Conservation (phyloP, 176 grass and related monocot genomes). For the Luzula sylvatica region DNA sequence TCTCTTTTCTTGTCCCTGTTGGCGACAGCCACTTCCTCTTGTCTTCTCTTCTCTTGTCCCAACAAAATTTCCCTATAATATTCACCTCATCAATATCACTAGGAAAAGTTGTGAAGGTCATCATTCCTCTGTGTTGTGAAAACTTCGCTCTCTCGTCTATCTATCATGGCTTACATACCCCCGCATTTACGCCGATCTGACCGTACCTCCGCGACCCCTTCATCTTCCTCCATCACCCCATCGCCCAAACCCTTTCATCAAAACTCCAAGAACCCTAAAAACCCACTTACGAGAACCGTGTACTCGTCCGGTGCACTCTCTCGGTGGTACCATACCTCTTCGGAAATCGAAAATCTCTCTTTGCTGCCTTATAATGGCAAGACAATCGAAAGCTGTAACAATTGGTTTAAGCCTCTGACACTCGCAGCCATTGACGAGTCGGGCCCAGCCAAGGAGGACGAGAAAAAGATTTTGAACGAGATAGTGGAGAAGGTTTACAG, state of each 20-base stretch:
- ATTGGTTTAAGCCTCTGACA: conserved; percentile 14
- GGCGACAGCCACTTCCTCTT: no score
- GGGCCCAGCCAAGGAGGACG: not conserved
- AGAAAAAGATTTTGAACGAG: conserved; percentile 9
- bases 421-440: not conserved
- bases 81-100: no score
- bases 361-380: conserved; percentile 8
- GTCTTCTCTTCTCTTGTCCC: no score
- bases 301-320: conserved; percentile 13
- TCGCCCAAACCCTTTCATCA: not conserved
- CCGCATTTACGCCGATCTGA: conserved; percentile 31
- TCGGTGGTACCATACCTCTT: conserved; percentile 18
- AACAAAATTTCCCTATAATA: no score
- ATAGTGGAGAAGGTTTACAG: conserved; percentile 16
- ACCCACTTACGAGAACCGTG: not conserved
- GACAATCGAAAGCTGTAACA: not conserved
- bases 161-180: conserved; percentile 28
- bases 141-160: not conserved
- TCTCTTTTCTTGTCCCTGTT: no score
- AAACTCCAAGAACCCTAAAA: not conserved
- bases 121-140: no score
- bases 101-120: no score
- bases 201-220: conserved; percentile 8
- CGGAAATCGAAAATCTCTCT: not conserved
- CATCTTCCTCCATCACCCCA: not conserved